Evolutionary conservation across 2,329 filamentous ascomycete species (phyloP), one percentile per base, ranked within the genome.

Genomic region (Verticillium nonalfalfae): DNA sequence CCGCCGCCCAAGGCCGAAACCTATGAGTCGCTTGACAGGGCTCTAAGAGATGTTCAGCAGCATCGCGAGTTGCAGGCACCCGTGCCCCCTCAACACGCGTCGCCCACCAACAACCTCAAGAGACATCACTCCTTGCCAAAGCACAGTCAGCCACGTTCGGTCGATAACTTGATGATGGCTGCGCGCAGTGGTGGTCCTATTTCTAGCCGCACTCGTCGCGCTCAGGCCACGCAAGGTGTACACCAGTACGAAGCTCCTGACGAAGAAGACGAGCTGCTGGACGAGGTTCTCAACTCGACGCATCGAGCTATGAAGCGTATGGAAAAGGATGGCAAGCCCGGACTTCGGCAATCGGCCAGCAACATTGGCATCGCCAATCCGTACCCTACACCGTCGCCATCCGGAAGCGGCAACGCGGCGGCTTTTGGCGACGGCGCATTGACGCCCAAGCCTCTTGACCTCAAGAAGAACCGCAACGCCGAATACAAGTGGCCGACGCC

Each of bases 181-280:
- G 79, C 83, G 52, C 81, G 85, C 14, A 71, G 74, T 13, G 76
- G 66, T 33, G 81, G 84, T 0, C 90, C 91, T 1, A 83, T 92
- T 59, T 93, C 91, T 1, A 92, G 89, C 73, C 84, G 93, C 64
- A 95, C 93, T 14, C 83, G 94, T 62, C 85, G 92, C 63, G 89
- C 91, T 13, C 84, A 96, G 72, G 88, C 91, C 14, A 79, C 82
- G 4, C 89, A 92, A 64, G 90, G 90, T 4, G 86, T 90, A 57
- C 89, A 90, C 68, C 89, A 91, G 64, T 97, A 98, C 72, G 95
- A 99, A 71, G 93, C 93, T 0, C 92, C 95, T 1, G 93, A 96
- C 69, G 95, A 99, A 75, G 94, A 98, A 71, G 95, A 99, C 63
- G 95, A 99, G 76, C 83, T 99, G 10, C 82, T 98, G 10, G 93